These are phyloP conservation scores for Eucalyptus sp. DNA, from an alignment of 345 rosid species.

Conservation along the genomic window DNA sequence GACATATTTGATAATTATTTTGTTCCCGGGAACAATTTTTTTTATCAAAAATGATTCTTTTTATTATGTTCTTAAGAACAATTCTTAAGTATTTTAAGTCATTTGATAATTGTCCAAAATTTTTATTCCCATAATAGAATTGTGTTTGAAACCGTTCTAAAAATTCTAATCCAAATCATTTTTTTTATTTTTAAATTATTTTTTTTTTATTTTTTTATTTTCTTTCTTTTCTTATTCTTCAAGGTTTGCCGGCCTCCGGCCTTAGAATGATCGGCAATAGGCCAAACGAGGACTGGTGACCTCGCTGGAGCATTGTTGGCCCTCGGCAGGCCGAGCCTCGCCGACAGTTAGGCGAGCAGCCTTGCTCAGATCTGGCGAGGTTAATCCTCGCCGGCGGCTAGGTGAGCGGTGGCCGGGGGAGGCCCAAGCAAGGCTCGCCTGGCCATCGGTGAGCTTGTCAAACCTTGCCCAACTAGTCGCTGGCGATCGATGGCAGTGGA, in stretches of 20 bases:
- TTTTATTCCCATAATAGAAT: rapidly evolving
- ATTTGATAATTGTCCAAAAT: rapidly evolving
- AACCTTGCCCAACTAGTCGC: rapidly evolving
- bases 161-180: rapidly evolving
- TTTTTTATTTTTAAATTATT: too few relatives aligned
- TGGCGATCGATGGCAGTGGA: rapidly evolving
- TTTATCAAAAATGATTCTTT: too few relatives aligned
- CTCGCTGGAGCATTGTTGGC: rapidly evolving
- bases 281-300: rapidly evolving
- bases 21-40: too few relatives aligned
- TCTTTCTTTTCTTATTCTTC: too few relatives aligned
- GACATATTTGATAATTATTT: rapidly evolving
- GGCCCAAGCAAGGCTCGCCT: too few relatives aligned
- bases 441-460: rapidly evolving
- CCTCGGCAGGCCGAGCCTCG: rapidly evolving
- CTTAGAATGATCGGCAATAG: rapidly evolving
- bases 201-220: too few relatives aligned
- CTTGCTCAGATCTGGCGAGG: rapidly evolving
- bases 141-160: rapidly evolving
- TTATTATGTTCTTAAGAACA: rapidly evolving
- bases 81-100: too few relatives aligned
- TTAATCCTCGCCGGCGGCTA: rapidly evolving
- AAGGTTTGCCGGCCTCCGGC: rapidly evolving
- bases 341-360: rapidly evolving
- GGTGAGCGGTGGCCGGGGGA: too few relatives aligned